Conservation (phyloP, 805 yeast species). For the Pichia pseudocactophila region DNA sequence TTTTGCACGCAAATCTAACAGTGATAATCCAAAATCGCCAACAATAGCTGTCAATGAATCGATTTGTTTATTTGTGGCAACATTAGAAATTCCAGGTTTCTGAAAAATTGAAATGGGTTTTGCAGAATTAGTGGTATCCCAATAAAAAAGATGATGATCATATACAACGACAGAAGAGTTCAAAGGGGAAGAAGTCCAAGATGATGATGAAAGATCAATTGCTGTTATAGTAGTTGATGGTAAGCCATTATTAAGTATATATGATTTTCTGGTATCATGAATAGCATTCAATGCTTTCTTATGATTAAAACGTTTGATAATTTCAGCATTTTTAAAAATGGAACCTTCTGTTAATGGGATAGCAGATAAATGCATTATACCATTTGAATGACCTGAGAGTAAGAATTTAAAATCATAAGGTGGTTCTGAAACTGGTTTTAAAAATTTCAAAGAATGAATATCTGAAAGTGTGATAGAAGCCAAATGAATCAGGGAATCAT, state of each 20-base stretch:
- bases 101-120: slow-evolving; percentile 48
- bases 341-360: slow-evolving; percentile 40
- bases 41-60: slow-evolving; percentile 53
- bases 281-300: slow-evolving; percentile 40
- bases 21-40: slow-evolving; percentile 65
- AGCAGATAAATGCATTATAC: slow-evolving; percentile 62
- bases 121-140: slow-evolving; percentile 61
- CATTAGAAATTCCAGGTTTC: slow-evolving; percentile 40
- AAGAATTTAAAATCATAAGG: slow-evolving; percentile 33
- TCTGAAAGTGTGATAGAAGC: slow-evolving; percentile 52
- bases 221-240: slow-evolving; percentile 25
- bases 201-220: slow-evolving; percentile 29
- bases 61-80: slow-evolving; percentile 40
- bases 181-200: slow-evolving; percentile 35
- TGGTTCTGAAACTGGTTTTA: slow-evolving; percentile 14
- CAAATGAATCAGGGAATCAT: slow-evolving; percentile 41
- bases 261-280: slow-evolving; percentile 5
- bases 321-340: slow-evolving; percentile 51
- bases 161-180: slow-evolving; percentile 53
- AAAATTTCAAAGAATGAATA: slow-evolving; percentile 46
- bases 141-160: slow-evolving; percentile 61
- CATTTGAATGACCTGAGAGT: slow-evolving; percentile 71
- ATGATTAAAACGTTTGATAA: slow-evolving; percentile 73
- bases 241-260: slow-evolving; percentile 5
- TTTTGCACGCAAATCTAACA: slow-evolving; percentile 57